Evolutionary conservation across 805 yeast genomes (phyloP).

Genomic region (Candida anglica): DNA sequence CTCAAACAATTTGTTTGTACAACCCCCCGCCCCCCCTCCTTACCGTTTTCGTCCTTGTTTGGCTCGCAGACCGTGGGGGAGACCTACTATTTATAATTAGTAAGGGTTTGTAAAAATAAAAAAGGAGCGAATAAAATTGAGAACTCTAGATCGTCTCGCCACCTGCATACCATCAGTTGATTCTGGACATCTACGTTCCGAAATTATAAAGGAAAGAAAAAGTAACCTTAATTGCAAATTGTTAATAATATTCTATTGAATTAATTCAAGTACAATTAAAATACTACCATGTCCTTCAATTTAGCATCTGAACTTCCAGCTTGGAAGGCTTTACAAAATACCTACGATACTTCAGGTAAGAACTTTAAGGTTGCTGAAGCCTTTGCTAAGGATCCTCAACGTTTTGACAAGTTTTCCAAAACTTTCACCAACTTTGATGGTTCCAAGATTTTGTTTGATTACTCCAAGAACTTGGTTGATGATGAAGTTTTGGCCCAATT

Average conservation of each 20-base stretch:
- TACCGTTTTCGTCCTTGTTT: too few species aligned
- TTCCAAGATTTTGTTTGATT: slow-evolving; percentile 87
- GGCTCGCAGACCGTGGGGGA: too few species aligned
- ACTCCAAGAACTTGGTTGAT: slow-evolving; percentile 89
- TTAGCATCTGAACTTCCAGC: slow-evolving; percentile 74
- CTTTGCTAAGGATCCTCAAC: slow-evolving; percentile 66
- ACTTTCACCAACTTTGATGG: slow-evolving; percentile 83
- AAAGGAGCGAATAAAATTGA: too few species aligned
- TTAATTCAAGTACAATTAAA: neutral
- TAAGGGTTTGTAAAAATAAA: too few species aligned
- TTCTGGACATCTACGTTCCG: neutral
- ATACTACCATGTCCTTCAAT: slow-evolving; percentile 34
- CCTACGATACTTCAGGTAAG: slow-evolving; percentile 71
- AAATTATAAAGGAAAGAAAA: too few species aligned
- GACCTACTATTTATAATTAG: too few species aligned
- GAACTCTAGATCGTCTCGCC: too few species aligned
- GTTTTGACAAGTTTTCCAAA: slow-evolving; percentile 74
- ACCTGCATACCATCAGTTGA: neutral
- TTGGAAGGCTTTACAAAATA: slow-evolving; percentile 71
- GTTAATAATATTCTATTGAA: too few species aligned
- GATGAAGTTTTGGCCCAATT: slow-evolving; percentile 72
- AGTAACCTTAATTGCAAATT: too few species aligned
- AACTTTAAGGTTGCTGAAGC: slow-evolving; percentile 70
- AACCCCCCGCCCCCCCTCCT: too few species aligned
- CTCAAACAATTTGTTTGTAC: too few species aligned